Evolutionary conservation across 768 basidiomycete species (phyloP).

Genomic region (Tricholoma sp.): DNA sequence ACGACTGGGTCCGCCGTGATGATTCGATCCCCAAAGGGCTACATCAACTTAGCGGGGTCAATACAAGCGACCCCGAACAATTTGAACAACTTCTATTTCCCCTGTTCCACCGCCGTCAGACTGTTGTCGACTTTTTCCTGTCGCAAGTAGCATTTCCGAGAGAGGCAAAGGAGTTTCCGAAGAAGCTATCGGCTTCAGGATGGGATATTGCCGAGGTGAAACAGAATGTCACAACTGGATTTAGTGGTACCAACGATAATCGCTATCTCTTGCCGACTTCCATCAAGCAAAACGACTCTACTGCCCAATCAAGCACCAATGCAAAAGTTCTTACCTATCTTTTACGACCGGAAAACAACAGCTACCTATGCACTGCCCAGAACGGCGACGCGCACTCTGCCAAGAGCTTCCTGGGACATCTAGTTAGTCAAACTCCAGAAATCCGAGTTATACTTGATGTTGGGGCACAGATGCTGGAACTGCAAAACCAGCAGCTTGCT

Average conservation of each 20-base stretch:
- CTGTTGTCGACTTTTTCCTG: slow-evolving; percentile 43
- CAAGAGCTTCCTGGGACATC: slow-evolving; percentile 20
- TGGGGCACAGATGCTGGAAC: slow-evolving; percentile 52
- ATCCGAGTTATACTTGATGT: slow-evolving; percentile 49
- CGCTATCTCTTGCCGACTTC: slow-evolving; percentile 32
- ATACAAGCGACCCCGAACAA: slow-evolving; percentile 34
- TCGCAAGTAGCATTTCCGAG: slow-evolving; percentile 43
- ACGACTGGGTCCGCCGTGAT: slow-evolving; percentile 10
- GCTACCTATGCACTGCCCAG: slow-evolving; percentile 24
- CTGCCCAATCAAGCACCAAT: slow-evolving; percentile 40
- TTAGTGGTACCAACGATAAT: slow-evolving; percentile 54
- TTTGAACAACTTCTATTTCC: slow-evolving; percentile 22
- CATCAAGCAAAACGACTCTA: slow-evolving; percentile 31
- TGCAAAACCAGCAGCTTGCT: slow-evolving; percentile 37
- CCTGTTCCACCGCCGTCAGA: slow-evolving; percentile 31
- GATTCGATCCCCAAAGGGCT: slow-evolving; percentile 25
- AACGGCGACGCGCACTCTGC: slow-evolving; percentile 17
- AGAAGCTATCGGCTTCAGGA: slow-evolving; percentile 42
- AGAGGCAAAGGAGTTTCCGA: slow-evolving; percentile 42
- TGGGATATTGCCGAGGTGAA: slow-evolving; percentile 48
- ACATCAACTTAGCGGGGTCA: slow-evolving; percentile 33
- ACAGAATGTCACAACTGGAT: slow-evolving; percentile 36
- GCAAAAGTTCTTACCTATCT: slow-evolving; percentile 38
- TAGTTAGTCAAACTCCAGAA: slow-evolving; percentile 31
- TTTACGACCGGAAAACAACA: slow-evolving; percentile 35